These are phyloP conservation scores for Entomophthora muscae DNA, from an alignment of 371 early-diverging fungal genomes.

Conservation along the genomic window DNA sequence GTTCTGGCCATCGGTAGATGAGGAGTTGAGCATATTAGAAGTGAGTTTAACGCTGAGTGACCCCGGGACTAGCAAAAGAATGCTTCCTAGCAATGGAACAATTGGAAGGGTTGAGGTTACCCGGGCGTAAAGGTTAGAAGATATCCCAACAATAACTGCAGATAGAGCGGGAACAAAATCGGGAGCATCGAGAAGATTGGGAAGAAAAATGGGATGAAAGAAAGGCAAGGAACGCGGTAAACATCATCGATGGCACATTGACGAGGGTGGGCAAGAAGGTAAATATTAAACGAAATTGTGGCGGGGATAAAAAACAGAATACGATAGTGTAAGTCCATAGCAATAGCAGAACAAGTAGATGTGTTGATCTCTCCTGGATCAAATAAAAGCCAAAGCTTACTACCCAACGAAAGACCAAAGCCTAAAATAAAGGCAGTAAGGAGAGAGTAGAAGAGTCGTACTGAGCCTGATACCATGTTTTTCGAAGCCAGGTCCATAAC, in stretches of 20 bases:
- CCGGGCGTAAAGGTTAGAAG: conserved; percentile 29
- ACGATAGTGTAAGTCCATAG: conserved; percentile 9
- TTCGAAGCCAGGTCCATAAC: conserved; percentile 51
- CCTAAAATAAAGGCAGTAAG: conserved; percentile 39
- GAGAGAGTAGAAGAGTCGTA: conserved; percentile 40
- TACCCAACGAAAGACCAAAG: conserved; percentile 43
- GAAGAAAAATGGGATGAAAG: conserved; percentile 15
- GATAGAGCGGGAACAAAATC: conserved; percentile 29
- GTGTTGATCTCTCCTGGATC: conserved; percentile 8
- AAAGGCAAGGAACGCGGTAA: conserved; percentile 14
- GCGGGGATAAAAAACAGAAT: conserved; percentile 15
- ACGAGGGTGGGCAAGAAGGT: conserved; percentile 14
- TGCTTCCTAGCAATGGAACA: conserved; percentile 30
- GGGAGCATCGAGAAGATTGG: not conserved
- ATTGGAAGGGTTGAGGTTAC: conserved; percentile 31
- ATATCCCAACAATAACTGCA: conserved; percentile 29
- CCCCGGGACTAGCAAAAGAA: conserved; percentile 36
- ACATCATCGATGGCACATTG: conserved; percentile 18
- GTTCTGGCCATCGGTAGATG: conserved; percentile 21
- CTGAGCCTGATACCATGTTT: conserved; percentile 49
- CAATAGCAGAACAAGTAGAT: not conserved
- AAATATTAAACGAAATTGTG: conserved; percentile 14
- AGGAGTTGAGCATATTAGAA: conserved; percentile 16
- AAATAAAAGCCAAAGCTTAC: conserved; percentile 20
- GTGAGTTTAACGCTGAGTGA: conserved; percentile 25